phyloP scores from a whole-genome alignment of 2,329 filamentous ascomycete species.

The Calonectria pseudoturangicola region DNA sequence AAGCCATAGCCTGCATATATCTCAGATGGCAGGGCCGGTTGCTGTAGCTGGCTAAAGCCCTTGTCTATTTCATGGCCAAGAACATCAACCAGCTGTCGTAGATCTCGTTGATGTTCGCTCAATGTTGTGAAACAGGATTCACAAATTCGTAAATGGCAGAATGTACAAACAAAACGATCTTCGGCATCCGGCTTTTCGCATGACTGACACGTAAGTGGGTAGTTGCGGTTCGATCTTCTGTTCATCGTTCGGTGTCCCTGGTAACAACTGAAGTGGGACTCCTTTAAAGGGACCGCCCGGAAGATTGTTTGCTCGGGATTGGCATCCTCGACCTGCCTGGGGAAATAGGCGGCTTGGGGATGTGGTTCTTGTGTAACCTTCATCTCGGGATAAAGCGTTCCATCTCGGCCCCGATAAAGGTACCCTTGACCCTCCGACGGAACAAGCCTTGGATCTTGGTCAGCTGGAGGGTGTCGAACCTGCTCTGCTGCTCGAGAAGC shows the following conservation, averaged over 20 bases:
- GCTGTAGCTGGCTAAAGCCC: neutral
- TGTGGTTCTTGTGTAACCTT: constrained; percentile 59
- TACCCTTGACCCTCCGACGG: constrained; percentile 59
- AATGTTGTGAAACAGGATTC: constrained; percentile 66
- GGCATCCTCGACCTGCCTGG: constrained; percentile 55
- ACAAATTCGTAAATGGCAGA: constrained; percentile 73
- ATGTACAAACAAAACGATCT: constrained; percentile 68
- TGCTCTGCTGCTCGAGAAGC: constrained; percentile 45
- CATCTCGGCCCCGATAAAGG: constrained; percentile 61
- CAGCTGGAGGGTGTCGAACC: constrained; percentile 49
- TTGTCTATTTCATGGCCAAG: constrained; percentile 31
- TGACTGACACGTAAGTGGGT: constrained; percentile 72
- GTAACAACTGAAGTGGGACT: constrained; percentile 68
- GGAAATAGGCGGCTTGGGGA: constrained; percentile 62
- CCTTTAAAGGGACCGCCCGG: constrained; percentile 65
- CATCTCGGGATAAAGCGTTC: constrained; percentile 65
- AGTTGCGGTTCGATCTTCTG: constrained; percentile 67
- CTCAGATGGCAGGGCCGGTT: constrained; percentile 1
- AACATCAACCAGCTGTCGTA: constrained; percentile 64
- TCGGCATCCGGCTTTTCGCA: constrained; percentile 68
- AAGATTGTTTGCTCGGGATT: constrained; percentile 62
- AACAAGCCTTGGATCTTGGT: constrained; percentile 58
- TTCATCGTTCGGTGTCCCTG: constrained; percentile 69
- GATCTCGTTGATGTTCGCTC: constrained; percentile 63
- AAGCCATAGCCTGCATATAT: neutral